Percentiles rank a stretch among this genome's conserved stretches.
phyloP scores from a whole-genome alignment of 371 early-diverging fungal species.

The Actinomortierella wolfii region DNA sequence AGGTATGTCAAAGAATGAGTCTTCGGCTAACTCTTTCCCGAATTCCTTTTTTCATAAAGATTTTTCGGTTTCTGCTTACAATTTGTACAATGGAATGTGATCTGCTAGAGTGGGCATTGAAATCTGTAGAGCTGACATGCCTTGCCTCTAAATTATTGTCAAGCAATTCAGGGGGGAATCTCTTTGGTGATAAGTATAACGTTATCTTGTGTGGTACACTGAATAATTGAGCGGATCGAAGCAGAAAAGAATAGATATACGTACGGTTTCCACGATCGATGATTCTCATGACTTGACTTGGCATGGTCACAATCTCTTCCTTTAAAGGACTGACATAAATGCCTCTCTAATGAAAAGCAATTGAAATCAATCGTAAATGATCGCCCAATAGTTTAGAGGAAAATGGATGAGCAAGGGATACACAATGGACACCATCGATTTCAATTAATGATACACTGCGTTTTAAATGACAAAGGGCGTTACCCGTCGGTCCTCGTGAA shows the following conservation, averaged over 20 bases:
- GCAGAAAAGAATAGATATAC: no score
- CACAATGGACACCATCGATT: no score
- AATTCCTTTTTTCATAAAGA: background rate
- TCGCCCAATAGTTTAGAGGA: no score
- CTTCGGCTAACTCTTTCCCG: no score
- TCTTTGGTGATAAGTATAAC: no score
- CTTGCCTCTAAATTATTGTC: conserved; percentile 25
- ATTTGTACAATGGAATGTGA: conserved; percentile 49
- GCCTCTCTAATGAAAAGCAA: conserved; percentile 67
- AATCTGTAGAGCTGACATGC: conserved; percentile 48
- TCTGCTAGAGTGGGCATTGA: conserved; percentile 48
- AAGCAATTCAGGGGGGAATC: conserved; percentile 2
- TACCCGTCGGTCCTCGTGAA: conserved; percentile 78
- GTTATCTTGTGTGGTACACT: no score
- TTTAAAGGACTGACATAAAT: conserved; percentile 87
- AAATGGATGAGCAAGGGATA: conserved; percentile 1
- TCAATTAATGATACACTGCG: no score
- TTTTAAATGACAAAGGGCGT: no score
- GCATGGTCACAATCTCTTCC: conserved; percentile 88
- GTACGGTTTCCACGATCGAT: conserved; percentile 81
- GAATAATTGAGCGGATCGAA: no score
- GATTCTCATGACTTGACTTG: conserved; percentile 78
- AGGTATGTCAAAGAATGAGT: no score
- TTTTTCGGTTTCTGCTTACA: conserved; percentile 10
- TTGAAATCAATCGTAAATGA: no score